Percentiles rank a stretch among this genome's conserved stretches.
Evolutionary conservation across 805 yeast species (phyloP).

Genomic region (Candida multigemmis): DNA sequence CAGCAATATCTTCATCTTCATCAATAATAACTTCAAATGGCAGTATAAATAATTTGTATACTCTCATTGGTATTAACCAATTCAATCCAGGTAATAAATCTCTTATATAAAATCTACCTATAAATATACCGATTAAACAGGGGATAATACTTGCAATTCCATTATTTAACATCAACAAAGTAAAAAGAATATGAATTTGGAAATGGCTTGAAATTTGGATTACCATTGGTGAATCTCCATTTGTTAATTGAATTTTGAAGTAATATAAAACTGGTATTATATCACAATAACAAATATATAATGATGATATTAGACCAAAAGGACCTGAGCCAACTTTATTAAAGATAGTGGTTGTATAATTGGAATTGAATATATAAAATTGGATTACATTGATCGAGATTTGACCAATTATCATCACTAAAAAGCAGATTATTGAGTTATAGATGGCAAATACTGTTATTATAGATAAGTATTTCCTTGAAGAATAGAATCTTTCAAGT

Average conservation of each 20-base stretch:
- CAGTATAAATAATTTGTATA: conserved; percentile 17
- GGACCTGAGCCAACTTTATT: conserved; percentile 32
- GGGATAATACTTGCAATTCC: conserved; percentile 28
- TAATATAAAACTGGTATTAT: conserved; percentile 24
- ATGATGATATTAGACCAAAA: conserved; percentile 27
- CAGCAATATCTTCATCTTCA: conserved; percentile 2
- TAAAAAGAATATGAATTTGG: conserved; percentile 28
- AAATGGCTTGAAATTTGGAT: conserved; percentile 32
- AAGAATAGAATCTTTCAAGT: conserved; percentile 50
- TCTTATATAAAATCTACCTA: conserved; percentile 24
- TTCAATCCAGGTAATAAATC: conserved; percentile 30
- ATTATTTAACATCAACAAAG: conserved; percentile 27
- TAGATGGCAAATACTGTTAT: conserved; percentile 37
- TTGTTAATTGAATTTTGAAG: conserved; percentile 20
- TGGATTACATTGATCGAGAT: conserved; percentile 9
- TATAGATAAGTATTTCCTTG: conserved; percentile 41
- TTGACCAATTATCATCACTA: conserved; percentile 36
- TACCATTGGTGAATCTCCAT: conserved; percentile 1
- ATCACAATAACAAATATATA: conserved; percentile 28
- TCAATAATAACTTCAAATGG: conserved; percentile 11
- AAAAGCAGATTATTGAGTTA: conserved; percentile 31
- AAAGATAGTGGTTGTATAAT: conserved; percentile 13
- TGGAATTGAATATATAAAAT: conserved; percentile 4
- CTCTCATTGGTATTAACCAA: conserved; percentile 21
- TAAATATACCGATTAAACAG: conserved; percentile 23